Evolutionary conservation across 2,329 filamentous ascomycete species (phyloP).

Genomic region (Sporothrix phasma): DNA sequence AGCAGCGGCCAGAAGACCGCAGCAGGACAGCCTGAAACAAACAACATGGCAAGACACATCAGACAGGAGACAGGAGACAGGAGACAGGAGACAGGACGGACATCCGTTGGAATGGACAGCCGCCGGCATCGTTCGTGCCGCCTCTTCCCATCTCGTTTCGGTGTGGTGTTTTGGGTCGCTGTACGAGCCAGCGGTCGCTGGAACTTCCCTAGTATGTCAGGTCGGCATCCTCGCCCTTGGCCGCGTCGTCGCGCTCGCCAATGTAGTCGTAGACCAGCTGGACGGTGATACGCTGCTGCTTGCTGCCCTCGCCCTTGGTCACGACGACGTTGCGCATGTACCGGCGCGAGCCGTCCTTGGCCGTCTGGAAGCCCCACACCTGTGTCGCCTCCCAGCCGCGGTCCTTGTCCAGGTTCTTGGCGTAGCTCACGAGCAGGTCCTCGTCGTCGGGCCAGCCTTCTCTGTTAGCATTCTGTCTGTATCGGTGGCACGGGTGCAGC

Average conservation of each 20-base stretch:
- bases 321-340: slow-evolving; percentile 45
- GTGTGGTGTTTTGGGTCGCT: too few species aligned
- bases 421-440: slow-evolving; percentile 54
- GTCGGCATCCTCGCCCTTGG: slow-evolving; percentile 4
- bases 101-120: not conserved
- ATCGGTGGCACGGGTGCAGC: too few species aligned
- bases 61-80: not conserved
- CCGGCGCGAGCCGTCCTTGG: slow-evolving; percentile 40
- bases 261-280: slow-evolving; percentile 48
- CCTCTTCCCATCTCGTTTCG: not conserved
- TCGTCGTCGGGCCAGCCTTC: slow-evolving; percentile 42
- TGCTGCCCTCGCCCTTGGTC: slow-evolving; percentile 32
- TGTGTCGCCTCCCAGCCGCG: slow-evolving; percentile 46
- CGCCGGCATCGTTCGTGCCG: not conserved
- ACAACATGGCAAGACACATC: not conserved
- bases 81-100: not conserved
- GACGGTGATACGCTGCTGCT: slow-evolving; percentile 35
- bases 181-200: too few species aligned
- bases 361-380: slow-evolving; percentile 50
- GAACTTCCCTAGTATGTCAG: slow-evolving; percentile 16
- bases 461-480: not conserved
- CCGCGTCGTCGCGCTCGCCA: slow-evolving; percentile 17
- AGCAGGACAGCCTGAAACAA: not conserved
- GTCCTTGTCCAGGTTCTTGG: slow-evolving; percentile 42
- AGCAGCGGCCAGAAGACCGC: not conserved